Evolutionary conservation across 225 moss, liverwort and hornwort species (phyloP).

Genomic region (Takakia lepidozioides): DNA sequence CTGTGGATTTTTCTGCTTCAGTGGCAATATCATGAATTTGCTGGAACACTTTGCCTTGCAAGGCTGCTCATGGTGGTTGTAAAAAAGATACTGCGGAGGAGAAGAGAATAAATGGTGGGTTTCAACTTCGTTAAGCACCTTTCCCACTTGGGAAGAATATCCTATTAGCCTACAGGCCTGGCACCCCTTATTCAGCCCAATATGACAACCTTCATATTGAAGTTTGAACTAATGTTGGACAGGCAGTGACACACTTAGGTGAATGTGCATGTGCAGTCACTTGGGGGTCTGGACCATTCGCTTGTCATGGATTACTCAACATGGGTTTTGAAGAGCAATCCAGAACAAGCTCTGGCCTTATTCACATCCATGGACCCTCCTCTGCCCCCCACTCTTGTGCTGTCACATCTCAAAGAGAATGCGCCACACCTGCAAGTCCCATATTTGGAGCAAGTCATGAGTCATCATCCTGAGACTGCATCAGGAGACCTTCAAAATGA

Average conservation of each 20-base stretch:
- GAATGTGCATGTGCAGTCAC: slow-evolving; percentile 30
- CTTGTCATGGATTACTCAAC: slow-evolving; percentile 76
- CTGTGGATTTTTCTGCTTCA: slow-evolving; percentile 2
- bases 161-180: too few species aligned
- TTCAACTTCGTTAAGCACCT: too few species aligned
- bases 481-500: slow-evolving; percentile 78
- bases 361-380: slow-evolving; percentile 69
- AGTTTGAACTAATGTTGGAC: too few species aligned
- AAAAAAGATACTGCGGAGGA: too few species aligned
- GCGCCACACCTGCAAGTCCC: slow-evolving; percentile 54
- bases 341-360: slow-evolving; percentile 64
- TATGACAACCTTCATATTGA: too few species aligned
- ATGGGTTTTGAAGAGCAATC: slow-evolving; percentile 65
- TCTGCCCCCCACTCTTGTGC: slow-evolving; percentile 74
- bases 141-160: too few species aligned
- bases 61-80: too few species aligned
- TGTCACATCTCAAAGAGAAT: slow-evolving; percentile 62
- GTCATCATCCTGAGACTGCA: slow-evolving; percentile 44
- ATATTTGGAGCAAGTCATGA: slow-evolving; percentile 74
- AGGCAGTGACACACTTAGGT: too few species aligned
- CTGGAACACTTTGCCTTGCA: too few species aligned
- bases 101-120: too few species aligned
- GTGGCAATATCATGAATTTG: too few species aligned
- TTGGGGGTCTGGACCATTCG: slow-evolving; percentile 61
- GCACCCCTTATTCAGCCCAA: too few species aligned